phyloP scores from a whole-genome alignment of 495 filamentous ascomycete species.

The Penicillium robsamsonii region DNA sequence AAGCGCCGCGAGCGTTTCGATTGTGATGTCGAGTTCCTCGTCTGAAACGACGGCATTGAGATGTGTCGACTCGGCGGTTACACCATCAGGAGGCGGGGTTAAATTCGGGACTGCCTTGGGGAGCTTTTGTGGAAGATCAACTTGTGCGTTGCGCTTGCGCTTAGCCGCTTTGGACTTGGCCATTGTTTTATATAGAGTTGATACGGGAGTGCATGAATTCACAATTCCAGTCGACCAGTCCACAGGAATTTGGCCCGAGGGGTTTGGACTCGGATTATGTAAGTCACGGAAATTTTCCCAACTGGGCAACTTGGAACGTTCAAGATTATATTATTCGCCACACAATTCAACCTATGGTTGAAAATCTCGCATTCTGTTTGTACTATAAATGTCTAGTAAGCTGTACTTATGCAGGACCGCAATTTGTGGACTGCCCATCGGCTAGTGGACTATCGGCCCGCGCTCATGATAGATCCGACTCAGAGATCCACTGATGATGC shows the following conservation, averaged over 20 bases:
- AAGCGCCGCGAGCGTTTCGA: slow-evolving; percentile 38
- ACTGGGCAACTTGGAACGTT: not conserved
- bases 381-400: not conserved
- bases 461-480: slow-evolving; percentile 37
- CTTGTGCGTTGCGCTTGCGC: slow-evolving; percentile 40
- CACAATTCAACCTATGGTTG: not conserved
- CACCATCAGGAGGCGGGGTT: slow-evolving; percentile 35
- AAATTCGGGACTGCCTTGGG: slow-evolving; percentile 23
- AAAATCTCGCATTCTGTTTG: not conserved
- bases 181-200: slow-evolving; percentile 17
- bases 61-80: slow-evolving; percentile 32
- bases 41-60: slow-evolving; percentile 33
- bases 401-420: slow-evolving; percentile 24
- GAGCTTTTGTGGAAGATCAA: slow-evolving; percentile 31
- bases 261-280: not conserved
- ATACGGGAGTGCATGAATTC: not conserved
- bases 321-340: not conserved
- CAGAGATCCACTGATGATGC: slow-evolving; percentile 36
- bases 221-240: not conserved
- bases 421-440: slow-evolving; percentile 33
- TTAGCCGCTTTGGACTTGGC: slow-evolving; percentile 38
- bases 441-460: slow-evolving; percentile 38
- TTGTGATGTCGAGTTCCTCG: slow-evolving; percentile 39
- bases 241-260: not conserved
- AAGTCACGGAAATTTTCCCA: not conserved